Conservation (phyloP, 345 rosid species). For the Citrus cavaleriei region DNA sequence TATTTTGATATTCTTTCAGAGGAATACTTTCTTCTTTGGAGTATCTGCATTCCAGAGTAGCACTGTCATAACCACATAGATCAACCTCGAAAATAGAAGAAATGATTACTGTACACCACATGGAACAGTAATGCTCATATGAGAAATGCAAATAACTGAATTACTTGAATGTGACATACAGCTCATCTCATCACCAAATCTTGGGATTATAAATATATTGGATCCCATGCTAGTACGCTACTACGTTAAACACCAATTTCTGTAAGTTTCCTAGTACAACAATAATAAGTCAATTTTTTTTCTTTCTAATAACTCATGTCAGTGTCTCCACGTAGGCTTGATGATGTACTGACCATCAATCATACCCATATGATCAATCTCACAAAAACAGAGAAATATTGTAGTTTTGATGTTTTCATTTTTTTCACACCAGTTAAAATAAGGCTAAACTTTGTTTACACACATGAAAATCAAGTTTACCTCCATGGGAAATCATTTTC, state of each 20-base stretch:
- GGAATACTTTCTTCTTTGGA: constrained; percentile 88
- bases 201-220: neutral
- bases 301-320: neutral
- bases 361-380: neutral
- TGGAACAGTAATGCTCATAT: neutral
- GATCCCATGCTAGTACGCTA: neutral
- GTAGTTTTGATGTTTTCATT: neutral
- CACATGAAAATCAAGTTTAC: constrained; percentile 30
- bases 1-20: constrained; percentile 39
- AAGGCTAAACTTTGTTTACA: neutral
- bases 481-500: constrained; percentile 83
- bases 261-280: neutral
- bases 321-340: neutral
- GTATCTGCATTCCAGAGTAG: constrained; percentile 47
- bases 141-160: neutral
- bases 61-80: neutral
- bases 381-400: neutral
- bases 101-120: neutral
- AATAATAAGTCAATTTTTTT: neutral
- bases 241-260: neutral
- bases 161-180: neutral
- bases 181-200: neutral
- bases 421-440: too few relatives aligned
- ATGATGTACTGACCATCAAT: neutral
- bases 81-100: neutral